Base-by-base conservation (phyloP, 1,139 yeast species). In the Saccharomyces hybrid region DNA sequence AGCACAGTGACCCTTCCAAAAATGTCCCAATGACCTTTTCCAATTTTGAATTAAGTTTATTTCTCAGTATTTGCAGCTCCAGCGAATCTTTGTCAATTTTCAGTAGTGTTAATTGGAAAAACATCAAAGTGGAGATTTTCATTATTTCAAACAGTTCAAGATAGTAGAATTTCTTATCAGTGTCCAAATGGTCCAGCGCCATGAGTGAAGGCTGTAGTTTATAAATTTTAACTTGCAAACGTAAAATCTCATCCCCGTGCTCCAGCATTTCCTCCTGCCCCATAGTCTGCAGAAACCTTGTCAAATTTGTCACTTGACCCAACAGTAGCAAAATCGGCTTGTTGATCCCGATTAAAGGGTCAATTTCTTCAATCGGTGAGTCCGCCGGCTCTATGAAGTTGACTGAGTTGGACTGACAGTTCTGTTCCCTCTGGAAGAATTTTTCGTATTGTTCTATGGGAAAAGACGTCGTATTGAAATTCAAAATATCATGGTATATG, bases 401-500 rank as follows among this genome's bases (percentile, higher is more conserved):
- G 30, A 28, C 47, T 5, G 52, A 46, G 30, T 49, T 50, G 14
- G 53, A 32, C n/a, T 50, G 14, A 5, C 34, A 41, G 26, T 61
- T 38, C 73, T 75, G 54, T 69, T 63, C 47, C 68, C 69, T 31
- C 65, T 63, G 54, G 65, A 86, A 77, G 52, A 82, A 75, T 41
- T 73, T 70, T 51, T 83, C 82, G 68, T 87, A 86, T 48, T 81
- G 82, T 14, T 73, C 72, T 25, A 78, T 71, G 0, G 82, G 77
- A 64, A 83, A 83, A 63, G 81, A 82, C 0, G 85, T 77, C 50
- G 84, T 66, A 54, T 80, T 81, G 51, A 78, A 73, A 1, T 93
- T 83, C 59, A 86, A 73, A 46, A 88, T 78, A 65, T 87, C 95
- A 67, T 88, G 95, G 65, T 87, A 88, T 0, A 90, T 89, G 70